These are phyloP conservation scores for Penicillium sp. DNA, from an alignment of 2,329 filamentous ascomycete genomes.

Conservation along the genomic window DNA sequence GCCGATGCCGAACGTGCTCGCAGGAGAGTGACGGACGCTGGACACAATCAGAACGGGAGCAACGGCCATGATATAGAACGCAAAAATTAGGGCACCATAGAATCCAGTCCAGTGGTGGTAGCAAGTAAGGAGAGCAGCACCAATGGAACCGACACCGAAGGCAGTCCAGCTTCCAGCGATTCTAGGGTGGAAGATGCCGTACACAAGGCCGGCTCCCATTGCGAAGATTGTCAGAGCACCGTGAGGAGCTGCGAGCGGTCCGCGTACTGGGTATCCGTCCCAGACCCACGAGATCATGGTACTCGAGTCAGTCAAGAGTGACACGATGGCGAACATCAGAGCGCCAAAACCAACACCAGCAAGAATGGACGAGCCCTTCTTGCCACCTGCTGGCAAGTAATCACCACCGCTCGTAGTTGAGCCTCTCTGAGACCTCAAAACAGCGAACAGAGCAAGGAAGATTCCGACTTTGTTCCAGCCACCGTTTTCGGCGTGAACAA, in stretches of 20 bases:
- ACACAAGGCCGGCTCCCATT: slow-evolving; percentile 77
- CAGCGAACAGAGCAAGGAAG: slow-evolving; percentile 69
- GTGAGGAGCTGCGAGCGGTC: slow-evolving; percentile 84
- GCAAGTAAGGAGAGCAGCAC: slow-evolving; percentile 73
- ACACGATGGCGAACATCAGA: slow-evolving; percentile 85
- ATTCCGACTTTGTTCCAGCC: slow-evolving; percentile 88
- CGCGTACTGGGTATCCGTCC: slow-evolving; percentile 90
- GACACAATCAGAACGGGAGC: slow-evolving; percentile 71
- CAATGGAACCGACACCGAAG: slow-evolving; percentile 73
- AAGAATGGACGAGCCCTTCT: slow-evolving; percentile 65
- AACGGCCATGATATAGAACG: slow-evolving; percentile 78
- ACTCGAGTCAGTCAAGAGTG: slow-evolving; percentile 90
- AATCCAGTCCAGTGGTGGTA: slow-evolving; percentile 85
- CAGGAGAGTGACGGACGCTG: slow-evolving; percentile 73
- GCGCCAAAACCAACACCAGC: slow-evolving; percentile 77
- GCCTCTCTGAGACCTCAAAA: slow-evolving; percentile 70
- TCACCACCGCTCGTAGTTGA: slow-evolving; percentile 52
- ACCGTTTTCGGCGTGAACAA: slow-evolving; percentile 84
- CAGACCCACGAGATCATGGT: slow-evolving; percentile 99
- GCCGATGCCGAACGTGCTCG: slow-evolving; percentile 77
- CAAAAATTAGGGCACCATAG: slow-evolving; percentile 72
- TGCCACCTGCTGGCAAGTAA: slow-evolving; percentile 51
- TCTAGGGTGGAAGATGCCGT: slow-evolving; percentile 70
- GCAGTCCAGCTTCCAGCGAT: slow-evolving; percentile 74
- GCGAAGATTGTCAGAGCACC: slow-evolving; percentile 80